Evolutionary conservation across 2,329 filamentous ascomycete species (phyloP), one percentile per base, ranked within the genome.

Genomic region (Cladosporium colombiae): DNA sequence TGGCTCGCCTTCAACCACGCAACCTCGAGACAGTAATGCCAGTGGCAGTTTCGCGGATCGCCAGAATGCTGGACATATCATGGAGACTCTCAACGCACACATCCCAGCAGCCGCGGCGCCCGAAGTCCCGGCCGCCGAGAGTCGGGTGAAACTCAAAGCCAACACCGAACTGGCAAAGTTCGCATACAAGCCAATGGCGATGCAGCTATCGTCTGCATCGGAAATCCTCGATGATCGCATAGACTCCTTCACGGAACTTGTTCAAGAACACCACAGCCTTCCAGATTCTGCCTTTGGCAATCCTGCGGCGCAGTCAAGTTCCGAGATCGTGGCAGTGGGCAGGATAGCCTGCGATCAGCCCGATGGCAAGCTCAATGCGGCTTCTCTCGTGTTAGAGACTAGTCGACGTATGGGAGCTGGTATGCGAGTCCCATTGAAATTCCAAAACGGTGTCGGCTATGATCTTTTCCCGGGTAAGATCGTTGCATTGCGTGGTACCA

Each of bases 381-480:
- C 92, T 0, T 96, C 92, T 1, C 80, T 98, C 21, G 89, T 97
- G 3, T 84, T 99, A 1, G 95, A 99, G 79, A 94, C 90, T 23
- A 96, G 93, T 27, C 85, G 94, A 70, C 85, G 91, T 33, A 91
- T 88, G 71, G 95, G 95, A 40, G 91, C 90, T 69, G 95, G 93
- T 5, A 81, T 91, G 65, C 86, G 95, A 66, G 86, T 97, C 33
- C 91, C 92, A 5, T 79, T 99, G 21, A 91, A 92, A 69, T 81
- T 97, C 65, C 16, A 44, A 23, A 86, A 90, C 67, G 85, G 85
- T 2, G 77, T 96, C 1, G 80, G 83, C 69, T 95, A 90, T 79
- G 90, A 92, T 75, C 92, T 98, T 81, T 98, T 98, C 76, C 95
- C 94, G 0, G 95, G 95, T 6, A 93, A 98, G 75, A 92, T 98